Evolutionary conservation across 2,329 filamentous ascomycete genomes (phyloP), one percentile per base, ranked within the genome.

Genomic region (Alternaria angustiovoidea): DNA sequence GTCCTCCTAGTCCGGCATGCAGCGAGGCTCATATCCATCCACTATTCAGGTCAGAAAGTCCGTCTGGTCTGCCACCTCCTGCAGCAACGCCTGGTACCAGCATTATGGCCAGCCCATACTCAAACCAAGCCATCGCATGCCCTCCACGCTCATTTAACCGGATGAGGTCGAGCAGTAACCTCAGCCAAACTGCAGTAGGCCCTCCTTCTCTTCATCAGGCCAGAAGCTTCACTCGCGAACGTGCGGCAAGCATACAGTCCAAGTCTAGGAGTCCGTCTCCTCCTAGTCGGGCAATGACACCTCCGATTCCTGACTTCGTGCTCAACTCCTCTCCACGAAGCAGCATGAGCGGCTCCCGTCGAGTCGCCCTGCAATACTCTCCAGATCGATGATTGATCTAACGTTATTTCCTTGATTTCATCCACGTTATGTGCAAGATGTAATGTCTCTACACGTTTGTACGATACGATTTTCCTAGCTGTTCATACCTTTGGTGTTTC

Each of bases 11-110:
- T 49, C 80, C 78, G 28, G 72, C 68, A 51, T 66, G 77, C 16
- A 84, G 83, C 69, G 89, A 93, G 74, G 83, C 88, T 4, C 87
- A 93, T 71, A 93, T 93, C 46, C 91, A 94, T 75, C 91, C 91
- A 8, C 83, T 94, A 3, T 93, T 94, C 81, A 85, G 91, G 60
- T 89, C 88, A 6, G 89, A 92, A 72, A 91, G 88, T 41, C 89
- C 89, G 0, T 85, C 83, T 1, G 57, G 57, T 11, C 34, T 60
- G 16, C 89, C 90, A 7, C 88, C 90, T 1, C 87, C 90, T 0
- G 79, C 86, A 6, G 70, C 71, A 1, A 91, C 89, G 0, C 88
- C 89, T 0, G 89, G 90, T 0, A 94, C 91, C 0, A 84, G 89
- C 16, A 89, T 94, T 49, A 82, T 88, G 11, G 91, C 90, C 0